Evolutionary conservation across 805 yeast genomes (phyloP).

Genomic region (Candida patagonica): DNA sequence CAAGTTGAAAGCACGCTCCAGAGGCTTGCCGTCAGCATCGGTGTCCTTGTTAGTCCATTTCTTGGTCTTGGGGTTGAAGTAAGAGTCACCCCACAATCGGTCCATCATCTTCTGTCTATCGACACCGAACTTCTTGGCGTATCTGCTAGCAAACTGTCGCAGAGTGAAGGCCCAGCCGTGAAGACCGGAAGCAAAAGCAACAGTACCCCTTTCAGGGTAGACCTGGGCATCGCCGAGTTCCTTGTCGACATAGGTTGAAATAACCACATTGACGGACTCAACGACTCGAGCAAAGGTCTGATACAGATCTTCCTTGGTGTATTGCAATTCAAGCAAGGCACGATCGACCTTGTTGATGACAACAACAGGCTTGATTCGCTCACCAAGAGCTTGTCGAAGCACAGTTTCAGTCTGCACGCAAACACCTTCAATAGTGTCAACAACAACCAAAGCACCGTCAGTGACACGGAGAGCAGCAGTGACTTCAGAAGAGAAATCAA

Average conservation of each 20-base stretch:
- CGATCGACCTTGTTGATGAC: conserved; percentile 99
- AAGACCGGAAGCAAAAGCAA: conserved; percentile 99
- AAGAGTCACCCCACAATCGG: conserved; percentile 99
- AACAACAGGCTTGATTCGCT: conserved; percentile 98
- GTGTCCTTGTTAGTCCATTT: conserved; percentile 95
- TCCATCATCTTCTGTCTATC: conserved; percentile 97
- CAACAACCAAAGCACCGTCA: conserved; percentile 99
- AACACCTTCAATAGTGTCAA: conserved; percentile 99
- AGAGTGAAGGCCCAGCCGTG: conserved; percentile 99
- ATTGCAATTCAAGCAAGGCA: conserved; percentile 98
- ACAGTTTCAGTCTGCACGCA: conserved; percentile 99
- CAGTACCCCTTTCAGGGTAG: conserved; percentile 98
- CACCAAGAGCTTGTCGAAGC: conserved; percentile 97
- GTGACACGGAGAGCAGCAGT: conserved; percentile 99
- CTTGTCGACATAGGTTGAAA: conserved; percentile 88
- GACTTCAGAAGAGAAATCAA: conserved; percentile 99
- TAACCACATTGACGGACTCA: conserved; percentile 98
- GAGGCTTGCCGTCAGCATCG: conserved; percentile 89
- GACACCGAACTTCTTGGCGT: conserved; percentile 99
- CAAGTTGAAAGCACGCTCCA: conserved; percentile 99
- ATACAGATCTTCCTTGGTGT: conserved; percentile 97
- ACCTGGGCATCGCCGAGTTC: conserved; percentile 94
- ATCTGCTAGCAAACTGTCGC: conserved; percentile 96
- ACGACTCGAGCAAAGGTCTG: conserved; percentile 98
- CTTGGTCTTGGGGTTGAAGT: conserved; percentile 99